phyloP scores from a whole-genome alignment of 306 rosid genomes.

The Acacia crassicarpa region DNA sequence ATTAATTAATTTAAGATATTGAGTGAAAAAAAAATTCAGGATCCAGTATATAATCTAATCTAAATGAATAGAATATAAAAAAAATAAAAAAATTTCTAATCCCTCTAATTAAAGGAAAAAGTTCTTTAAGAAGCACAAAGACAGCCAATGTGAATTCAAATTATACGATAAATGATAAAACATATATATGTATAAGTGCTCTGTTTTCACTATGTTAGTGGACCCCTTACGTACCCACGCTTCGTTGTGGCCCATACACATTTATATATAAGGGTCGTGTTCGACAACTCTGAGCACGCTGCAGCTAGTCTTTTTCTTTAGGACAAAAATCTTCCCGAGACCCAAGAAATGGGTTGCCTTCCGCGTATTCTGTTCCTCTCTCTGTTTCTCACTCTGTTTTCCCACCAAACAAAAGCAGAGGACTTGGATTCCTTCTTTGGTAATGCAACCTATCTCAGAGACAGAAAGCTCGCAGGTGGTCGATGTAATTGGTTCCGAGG shows the following conservation, averaged over 20 bases:
- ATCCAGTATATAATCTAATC: no score
- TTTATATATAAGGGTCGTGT: conserved; percentile 53
- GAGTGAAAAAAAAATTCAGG: no score
- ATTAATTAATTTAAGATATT: no score
- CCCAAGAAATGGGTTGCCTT: conserved; percentile 70
- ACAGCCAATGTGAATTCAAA: no score
- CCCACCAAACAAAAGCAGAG: conserved; percentile 51
- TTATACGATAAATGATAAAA: no score
- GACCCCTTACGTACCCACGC: neutral
- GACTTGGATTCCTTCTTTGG: conserved; percentile 21
- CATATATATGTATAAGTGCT: no score
- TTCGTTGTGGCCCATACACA: conserved; percentile 17
- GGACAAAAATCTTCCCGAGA: conserved; percentile 23
- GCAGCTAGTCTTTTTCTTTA: conserved; percentile 30
- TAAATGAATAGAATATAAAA: no score
- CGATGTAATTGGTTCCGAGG: conserved; percentile 67
- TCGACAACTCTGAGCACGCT: conserved; percentile 49
- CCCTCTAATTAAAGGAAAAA: no score
- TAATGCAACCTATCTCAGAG: conserved; percentile 24
- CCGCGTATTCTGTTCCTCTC: conserved; percentile 32
- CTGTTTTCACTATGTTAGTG: conserved; percentile 40
- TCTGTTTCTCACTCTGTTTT: conserved; percentile 37
- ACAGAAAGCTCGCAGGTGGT: conserved; percentile 55
- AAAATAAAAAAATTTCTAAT: no score
- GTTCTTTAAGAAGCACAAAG: no score